A percentile compares a stretch with the other conserved stretches of the same genome.
These are phyloP conservation scores for Euphrasia arctica DNA, from an alignment of 305 asterid species.

Conservation along the genomic window DNA sequence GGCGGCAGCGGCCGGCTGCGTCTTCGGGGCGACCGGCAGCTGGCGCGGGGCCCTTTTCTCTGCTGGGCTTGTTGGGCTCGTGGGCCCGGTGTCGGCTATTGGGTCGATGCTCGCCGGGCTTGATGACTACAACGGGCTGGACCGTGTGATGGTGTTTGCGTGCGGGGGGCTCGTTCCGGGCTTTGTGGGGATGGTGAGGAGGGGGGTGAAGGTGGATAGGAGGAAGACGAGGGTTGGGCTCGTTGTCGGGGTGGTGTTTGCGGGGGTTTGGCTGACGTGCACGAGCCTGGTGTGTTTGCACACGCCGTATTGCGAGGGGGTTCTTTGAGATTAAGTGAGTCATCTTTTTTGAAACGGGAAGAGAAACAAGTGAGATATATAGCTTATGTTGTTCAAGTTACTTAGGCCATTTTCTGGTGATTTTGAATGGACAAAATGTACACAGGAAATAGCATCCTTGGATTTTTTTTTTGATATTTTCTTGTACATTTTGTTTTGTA, in stretches of 20 bases:
- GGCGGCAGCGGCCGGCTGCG: conserved; percentile 94
- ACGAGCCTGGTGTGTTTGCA: conserved; percentile 92
- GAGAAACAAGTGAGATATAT: too few relatives aligned
- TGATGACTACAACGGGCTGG: conserved; percentile 73
- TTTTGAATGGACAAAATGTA: too few relatives aligned
- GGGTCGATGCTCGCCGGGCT: conserved; percentile 85
- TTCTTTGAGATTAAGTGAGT: too few relatives aligned
- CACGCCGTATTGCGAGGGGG: conserved; percentile 72
- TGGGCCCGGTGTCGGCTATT: conserved; percentile 83
- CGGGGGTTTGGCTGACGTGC: conserved; percentile 59
- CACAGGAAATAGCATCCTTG: too few relatives aligned
- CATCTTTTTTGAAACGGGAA: too few relatives aligned
- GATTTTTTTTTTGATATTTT: too few relatives aligned
- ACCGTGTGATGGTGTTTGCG: conserved; percentile 78
- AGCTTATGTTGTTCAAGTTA: too few relatives aligned
- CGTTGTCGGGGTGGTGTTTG: conserved; percentile 49
- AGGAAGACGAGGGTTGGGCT: conserved; percentile 59
- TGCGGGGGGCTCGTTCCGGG: conserved; percentile 90
- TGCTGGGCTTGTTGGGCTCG: conserved; percentile 68
- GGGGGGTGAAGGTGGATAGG: conserved; percentile 64
- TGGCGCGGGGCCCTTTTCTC: conserved; percentile 84
- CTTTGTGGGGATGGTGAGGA: conserved; percentile 59
- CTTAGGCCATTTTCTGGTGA: too few relatives aligned
- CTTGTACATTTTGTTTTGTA: too few relatives aligned
- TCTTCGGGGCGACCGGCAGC: conserved; percentile 81